Evolutionary conservation across 2,329 filamentous ascomycete species (phyloP).

Genomic region (Tolypocladium inflatum): DNA sequence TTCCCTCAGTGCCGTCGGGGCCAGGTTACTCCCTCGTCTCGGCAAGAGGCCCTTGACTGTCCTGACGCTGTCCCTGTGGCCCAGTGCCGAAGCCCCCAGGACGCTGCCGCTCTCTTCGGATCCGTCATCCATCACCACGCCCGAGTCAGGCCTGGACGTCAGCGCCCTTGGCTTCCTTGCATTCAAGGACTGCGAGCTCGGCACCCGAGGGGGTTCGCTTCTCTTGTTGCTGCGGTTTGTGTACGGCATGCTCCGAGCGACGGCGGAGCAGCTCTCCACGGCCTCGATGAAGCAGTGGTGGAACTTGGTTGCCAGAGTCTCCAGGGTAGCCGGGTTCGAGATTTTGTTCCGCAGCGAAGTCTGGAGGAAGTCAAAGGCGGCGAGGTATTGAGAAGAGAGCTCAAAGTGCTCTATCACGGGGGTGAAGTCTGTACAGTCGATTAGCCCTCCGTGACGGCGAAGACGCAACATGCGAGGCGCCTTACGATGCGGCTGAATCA

Average conservation of each 20-base stretch:
- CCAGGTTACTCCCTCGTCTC: constrained; percentile 14
- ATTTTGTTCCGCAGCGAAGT: constrained; percentile 25
- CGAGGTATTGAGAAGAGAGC: constrained; percentile 21
- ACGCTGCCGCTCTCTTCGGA: constrained; percentile 27
- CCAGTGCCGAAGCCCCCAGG: constrained; percentile 10
- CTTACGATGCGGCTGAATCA: constrained; percentile 19
- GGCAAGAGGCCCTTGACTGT: constrained; percentile 12
- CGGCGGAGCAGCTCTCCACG: constrained; percentile 23
- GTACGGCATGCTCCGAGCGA: constrained; percentile 27
- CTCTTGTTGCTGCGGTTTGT: constrained; percentile 31
- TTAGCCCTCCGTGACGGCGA: neutral
- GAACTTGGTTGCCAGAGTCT: constrained; percentile 28
- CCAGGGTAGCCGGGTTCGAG: constrained; percentile 25
- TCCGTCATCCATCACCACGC: constrained; percentile 27
- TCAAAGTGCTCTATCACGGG: constrained; percentile 33
- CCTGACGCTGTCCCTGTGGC: constrained; percentile 20
- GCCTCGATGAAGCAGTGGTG: constrained; percentile 31
- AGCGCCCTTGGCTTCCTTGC: constrained; percentile 15
- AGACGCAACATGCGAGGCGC: too few species aligned
- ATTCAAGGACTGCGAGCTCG: constrained; percentile 9
- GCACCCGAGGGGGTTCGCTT: constrained; percentile 16
- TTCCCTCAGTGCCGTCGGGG: constrained; percentile 12
- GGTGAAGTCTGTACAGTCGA: constrained; percentile 20
- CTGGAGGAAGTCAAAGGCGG: constrained; percentile 22
- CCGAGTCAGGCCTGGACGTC: constrained; percentile 25